Evolutionary conservation across 1,139 yeast species (phyloP).

Genomic region (Lodderomyces beijingensis): DNA sequence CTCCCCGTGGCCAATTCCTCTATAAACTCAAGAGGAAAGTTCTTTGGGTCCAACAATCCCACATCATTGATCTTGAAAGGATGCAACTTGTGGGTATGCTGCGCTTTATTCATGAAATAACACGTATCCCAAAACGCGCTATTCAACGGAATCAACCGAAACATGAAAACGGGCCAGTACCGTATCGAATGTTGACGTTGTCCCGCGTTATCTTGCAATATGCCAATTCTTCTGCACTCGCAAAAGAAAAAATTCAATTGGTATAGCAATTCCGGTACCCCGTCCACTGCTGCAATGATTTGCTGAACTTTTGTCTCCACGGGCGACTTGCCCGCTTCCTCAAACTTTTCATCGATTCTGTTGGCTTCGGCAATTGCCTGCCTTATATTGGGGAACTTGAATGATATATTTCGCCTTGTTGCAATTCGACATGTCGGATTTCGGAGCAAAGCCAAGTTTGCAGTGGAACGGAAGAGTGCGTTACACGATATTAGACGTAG

Average conservation of each 20-base stretch:
- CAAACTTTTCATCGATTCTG: conserved; percentile 8
- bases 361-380: conserved; percentile 6
- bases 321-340: conserved; percentile 5
- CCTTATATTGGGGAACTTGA: conserved; percentile 5
- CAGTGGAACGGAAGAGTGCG: too few species aligned
- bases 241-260: conserved; percentile 29
- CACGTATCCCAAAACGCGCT: conserved; percentile 40
- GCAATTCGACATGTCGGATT: too few species aligned
- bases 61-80: conserved; percentile 21
- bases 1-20: conserved; percentile 23
- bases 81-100: conserved; percentile 27
- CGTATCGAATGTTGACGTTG: conserved; percentile 3
- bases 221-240: conserved; percentile 31
- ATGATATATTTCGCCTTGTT: conserved; percentile 3
- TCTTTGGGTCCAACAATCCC: conserved; percentile 40
- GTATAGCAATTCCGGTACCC: conserved; percentile 28
- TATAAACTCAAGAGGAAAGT: conserved; percentile 26
- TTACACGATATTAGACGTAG: too few species aligned
- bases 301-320: conserved; percentile 10
- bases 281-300: conserved; percentile 23
- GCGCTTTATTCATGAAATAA: conserved; percentile 26
- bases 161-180: conserved; percentile 9
- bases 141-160: conserved; percentile 28
- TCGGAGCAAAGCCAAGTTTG: too few species aligned
- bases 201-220: conserved; percentile 14